Percentiles rank a stretch among this genome's conserved stretches.
Evolutionary conservation across 2,329 filamentous ascomycete species (phyloP).

Genomic region (Fusarium sp.): DNA sequence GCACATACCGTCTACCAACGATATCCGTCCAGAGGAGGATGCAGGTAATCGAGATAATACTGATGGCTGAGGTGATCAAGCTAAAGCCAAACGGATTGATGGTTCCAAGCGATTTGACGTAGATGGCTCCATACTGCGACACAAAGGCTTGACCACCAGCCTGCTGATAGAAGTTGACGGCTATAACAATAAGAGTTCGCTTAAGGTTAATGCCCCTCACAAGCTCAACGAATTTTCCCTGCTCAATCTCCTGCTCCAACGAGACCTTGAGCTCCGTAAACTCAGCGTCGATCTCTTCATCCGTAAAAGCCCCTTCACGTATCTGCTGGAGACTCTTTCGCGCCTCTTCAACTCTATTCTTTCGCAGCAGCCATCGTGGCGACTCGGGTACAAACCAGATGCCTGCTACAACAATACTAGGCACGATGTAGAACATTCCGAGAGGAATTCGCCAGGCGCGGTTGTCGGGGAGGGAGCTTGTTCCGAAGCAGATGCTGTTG

Average conservation of each 20-base stretch:
- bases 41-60: not conserved
- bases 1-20: slow-evolving; percentile 24
- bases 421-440: slow-evolving; percentile 38
- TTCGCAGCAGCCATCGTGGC: slow-evolving; percentile 37
- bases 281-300: slow-evolving; percentile 30
- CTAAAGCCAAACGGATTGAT: slow-evolving; percentile 43
- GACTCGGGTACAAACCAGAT: slow-evolving; percentile 42
- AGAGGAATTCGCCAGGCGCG: slow-evolving; percentile 36
- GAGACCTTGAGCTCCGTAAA: slow-evolving; percentile 18
- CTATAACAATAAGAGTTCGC: slow-evolving; percentile 20
- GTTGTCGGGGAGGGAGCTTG: slow-evolving; percentile 30
- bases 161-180: slow-evolving; percentile 30
- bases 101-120: slow-evolving; percentile 31
- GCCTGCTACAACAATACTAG: slow-evolving; percentile 5
- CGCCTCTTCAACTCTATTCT: slow-evolving; percentile 32
- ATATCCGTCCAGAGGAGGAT: slow-evolving; percentile 10
- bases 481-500: slow-evolving; percentile 36
- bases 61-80: slow-evolving; percentile 35
- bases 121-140: slow-evolving; percentile 36
- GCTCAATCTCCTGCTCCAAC: slow-evolving; percentile 29
- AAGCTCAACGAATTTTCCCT: slow-evolving; percentile 22
- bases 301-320: slow-evolving; percentile 14
- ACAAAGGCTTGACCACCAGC: slow-evolving; percentile 36
- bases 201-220: slow-evolving; percentile 18
- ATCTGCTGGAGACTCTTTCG: slow-evolving; percentile 12